These are phyloP conservation scores for Halophytophthora polymorphica DNA, from an alignment of 352 stramenopile genomes.

Conservation along the genomic window DNA sequence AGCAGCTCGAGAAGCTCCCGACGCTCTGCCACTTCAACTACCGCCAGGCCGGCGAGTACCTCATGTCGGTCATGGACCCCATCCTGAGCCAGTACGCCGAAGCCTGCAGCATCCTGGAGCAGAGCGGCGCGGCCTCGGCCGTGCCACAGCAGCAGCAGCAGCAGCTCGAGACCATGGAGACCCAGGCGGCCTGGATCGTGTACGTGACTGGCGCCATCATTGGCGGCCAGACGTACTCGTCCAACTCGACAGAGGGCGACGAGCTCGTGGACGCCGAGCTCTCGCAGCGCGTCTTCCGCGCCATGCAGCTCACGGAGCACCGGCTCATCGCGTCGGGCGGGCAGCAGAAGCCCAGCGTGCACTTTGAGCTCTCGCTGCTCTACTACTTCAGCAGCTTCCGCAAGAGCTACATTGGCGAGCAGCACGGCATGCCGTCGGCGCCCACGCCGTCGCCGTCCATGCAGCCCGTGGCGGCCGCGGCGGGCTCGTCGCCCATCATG, in stretches of 20 bases:
- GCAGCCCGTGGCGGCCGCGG: constrained; percentile 24
- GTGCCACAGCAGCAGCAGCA: constrained; percentile 45
- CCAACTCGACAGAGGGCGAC: constrained; percentile 90
- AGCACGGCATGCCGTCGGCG: constrained; percentile 84
- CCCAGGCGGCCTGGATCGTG: constrained; percentile 96
- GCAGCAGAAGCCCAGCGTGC: constrained; percentile 81
- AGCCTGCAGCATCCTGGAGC: constrained; percentile 72
- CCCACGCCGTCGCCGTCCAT: constrained; percentile 50
- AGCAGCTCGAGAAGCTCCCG: constrained; percentile 96
- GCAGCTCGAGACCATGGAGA: constrained; percentile 87
- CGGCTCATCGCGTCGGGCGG: constrained; percentile 88
- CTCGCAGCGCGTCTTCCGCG: constrained; percentile 94
- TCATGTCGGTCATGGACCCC: constrained; percentile 94
- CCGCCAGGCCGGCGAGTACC: constrained; percentile 88
- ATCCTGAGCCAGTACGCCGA: constrained; percentile 94
- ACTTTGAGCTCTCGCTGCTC: constrained; percentile 94
- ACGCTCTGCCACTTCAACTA: constrained; percentile 98
- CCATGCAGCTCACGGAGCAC: constrained; percentile 95
- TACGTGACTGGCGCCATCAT: constrained; percentile 97
- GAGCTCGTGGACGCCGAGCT: constrained; percentile 95
- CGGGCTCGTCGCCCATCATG: constrained; percentile 75
- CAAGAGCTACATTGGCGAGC: constrained; percentile 91
- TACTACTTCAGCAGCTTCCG: constrained; percentile 97
- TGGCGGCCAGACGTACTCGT: constrained; percentile 93
- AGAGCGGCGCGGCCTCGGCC: constrained; percentile 37